Evolutionary conservation across 1,284 basidiomycete genomes (phyloP), one percentile per base, ranked within the genome.

Genomic region (Tetrapyrgos nigripes): DNA sequence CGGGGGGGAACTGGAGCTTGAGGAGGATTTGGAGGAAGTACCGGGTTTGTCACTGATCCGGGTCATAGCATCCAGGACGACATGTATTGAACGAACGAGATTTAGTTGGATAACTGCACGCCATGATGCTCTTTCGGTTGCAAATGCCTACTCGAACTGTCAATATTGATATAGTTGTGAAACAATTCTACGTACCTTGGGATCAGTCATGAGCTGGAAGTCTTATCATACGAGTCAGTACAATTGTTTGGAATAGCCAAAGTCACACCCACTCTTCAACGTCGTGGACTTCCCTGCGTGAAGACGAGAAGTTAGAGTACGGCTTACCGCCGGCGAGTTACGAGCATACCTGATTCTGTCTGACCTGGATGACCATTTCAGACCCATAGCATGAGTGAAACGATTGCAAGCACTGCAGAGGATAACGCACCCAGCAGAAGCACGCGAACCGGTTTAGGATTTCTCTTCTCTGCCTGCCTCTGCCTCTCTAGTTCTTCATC

Each of bases 51-150:
- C 46, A 23, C 53, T 48, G 53, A 81, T 75, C 23, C 82, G 76
- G 21, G 80, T 67, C 58, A 89, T 77, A 46, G 82, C 81, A 55
- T 86, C 83, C 53, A 91, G 78, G 64, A 91, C 86, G 61, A 80
- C 72, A 43, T 83, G 86, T 56, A 90, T 80, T 21, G 88, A 87
- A 50, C 83, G 85, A 27, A 90, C 86, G 61, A 92, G 79, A 68
- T 91, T 92, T 35, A 91, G 81, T 60, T 90, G 88, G 29, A 91
- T 83, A 57, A 91, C 84, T 1, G 84, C 80, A 53, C 84, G 77
- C 90, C 89, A 92, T 4, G 85, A 87, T 0, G 81, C 80, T 27
- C 85, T 80, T 68, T 91, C 88, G 33, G 76, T 76, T 26, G 76
- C 77, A 68, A 87, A 87, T 17, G 81, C 79, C 83, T 86, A 59